Base-by-base conservation (phyloP, 2,329 filamentous ascomycete species). In the Clonostachys byssicola region DNA sequence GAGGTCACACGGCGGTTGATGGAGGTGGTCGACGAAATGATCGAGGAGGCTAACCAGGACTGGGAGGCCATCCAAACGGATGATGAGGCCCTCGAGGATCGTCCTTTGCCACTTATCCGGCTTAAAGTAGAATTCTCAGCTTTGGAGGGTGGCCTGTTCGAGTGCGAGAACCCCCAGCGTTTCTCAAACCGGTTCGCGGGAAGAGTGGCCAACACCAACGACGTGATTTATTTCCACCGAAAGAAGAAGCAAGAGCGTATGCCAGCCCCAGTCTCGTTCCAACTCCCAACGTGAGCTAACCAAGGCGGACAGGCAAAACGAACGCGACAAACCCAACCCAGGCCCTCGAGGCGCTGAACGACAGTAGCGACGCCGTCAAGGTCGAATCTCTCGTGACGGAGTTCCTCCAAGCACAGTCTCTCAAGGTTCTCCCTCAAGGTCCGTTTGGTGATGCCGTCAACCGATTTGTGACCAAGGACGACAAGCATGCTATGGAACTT, bases 391-490 rank as follows among this genome's bases (percentile, higher is more conserved):
- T 99, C 0, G 92, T 99, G 0, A 80, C 86, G 44, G 91, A 97
- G 55, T 96, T 92, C 57, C 78, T 99, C 4, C 81, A 81, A 0
- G 88, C 89, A 0, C 92, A 97, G 59, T 92, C 89, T 0, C 80
- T 99, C 34, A 95, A 92, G 49, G 94, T 99, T 43, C 76, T 99
- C 0, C 94, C 94, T 0, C 89, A 96, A 58, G 94, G 92, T 33
- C 88, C 87, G 0, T 96, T 99, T 59, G 88, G 91, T 14, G 92
- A 97, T 59, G 94, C 94, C 0, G 90, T 99, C 6, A 86, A 85
- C 42, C 88, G 95, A 51, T 99, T 94, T 57, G 90, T 99, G 23
- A 85, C 92, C 62, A 97, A 97, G 56, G 90, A 96, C 54, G 94
- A 99, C 70, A 95, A 92, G 61, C 85, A 94, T 57, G 90, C 90